Evolutionary conservation across 2,329 filamentous ascomycete species (phyloP).

Genomic region (Diaporthe sp.): DNA sequence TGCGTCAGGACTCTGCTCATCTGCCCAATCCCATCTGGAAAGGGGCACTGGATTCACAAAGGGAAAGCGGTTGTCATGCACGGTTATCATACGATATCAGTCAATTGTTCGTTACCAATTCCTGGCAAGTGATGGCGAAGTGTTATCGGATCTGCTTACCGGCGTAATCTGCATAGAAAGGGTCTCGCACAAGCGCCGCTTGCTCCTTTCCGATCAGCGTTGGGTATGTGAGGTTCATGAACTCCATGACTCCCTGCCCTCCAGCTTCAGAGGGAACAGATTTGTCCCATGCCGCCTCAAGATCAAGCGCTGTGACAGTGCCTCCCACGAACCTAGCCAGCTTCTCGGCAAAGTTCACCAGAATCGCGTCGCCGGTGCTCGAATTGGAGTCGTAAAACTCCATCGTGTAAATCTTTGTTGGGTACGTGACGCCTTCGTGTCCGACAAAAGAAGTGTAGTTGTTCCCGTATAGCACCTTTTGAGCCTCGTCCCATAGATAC

Average conservation of each 20-base stretch:
- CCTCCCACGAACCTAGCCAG: background rate
- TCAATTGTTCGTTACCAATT: too few relatives aligned
- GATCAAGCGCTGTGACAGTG: background rate
- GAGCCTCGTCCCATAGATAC: background rate
- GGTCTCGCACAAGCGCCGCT: background rate
- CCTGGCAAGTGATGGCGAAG: background rate
- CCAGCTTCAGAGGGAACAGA: background rate
- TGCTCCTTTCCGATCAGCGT: background rate
- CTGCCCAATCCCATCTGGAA: background rate
- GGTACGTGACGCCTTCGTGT: background rate
- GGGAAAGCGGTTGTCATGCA: background rate
- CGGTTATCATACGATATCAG: too few relatives aligned
- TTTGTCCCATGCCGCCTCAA: background rate
- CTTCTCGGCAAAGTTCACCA: background rate
- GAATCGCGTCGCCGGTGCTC: background rate
- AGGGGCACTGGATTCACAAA: background rate
- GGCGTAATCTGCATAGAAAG: background rate
- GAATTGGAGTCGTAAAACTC: background rate
- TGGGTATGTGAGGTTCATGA: constrained; percentile 9
- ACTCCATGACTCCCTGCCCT: background rate
- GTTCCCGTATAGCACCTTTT: background rate
- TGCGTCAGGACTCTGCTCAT: background rate
- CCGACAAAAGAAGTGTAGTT: background rate
- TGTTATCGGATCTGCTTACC: background rate
- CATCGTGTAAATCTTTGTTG: background rate